phyloP scores from a whole-genome alignment of 2,329 filamentous ascomycete species.

The Hypocrella siamensis region DNA sequence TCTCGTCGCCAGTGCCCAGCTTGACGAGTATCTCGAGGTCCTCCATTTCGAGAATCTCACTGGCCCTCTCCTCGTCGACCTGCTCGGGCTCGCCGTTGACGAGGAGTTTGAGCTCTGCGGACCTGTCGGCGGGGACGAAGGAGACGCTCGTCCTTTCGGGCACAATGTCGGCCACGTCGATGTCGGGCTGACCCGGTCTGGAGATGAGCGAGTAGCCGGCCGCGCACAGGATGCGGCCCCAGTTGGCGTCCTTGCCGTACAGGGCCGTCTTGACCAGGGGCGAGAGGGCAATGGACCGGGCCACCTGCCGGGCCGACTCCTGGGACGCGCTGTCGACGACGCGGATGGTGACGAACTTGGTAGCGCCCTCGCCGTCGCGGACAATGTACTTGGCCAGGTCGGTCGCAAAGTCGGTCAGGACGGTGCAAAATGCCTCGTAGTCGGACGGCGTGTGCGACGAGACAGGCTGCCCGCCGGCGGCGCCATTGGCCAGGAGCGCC shows the following conservation, averaged over 20 bases:
- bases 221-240: constrained; percentile 91
- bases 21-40: constrained; percentile 66
- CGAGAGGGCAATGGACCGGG: constrained; percentile 75
- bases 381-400: constrained; percentile 87
- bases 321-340: constrained; percentile 59
- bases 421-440: constrained; percentile 52
- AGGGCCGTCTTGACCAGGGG: constrained; percentile 94
- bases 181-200: constrained; percentile 38
- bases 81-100: constrained; percentile 67
- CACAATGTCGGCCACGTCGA: constrained; percentile 46
- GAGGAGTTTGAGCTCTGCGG: constrained; percentile 57
- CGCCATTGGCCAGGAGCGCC: constrained; percentile 87
- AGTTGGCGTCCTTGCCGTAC: constrained; percentile 95
- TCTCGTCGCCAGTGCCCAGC: constrained; percentile 51
- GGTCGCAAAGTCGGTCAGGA: constrained; percentile 63
- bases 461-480: constrained; percentile 58
- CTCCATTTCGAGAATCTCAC: constrained; percentile 62
- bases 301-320: constrained; percentile 60
- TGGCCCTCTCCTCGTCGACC: constrained; percentile 62
- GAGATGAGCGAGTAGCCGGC: constrained; percentile 64
- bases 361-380: constrained; percentile 90
- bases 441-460: constrained; percentile 38
- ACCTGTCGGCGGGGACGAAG: constrained; percentile 66
- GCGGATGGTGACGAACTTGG: constrained; percentile 91
- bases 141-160: constrained; percentile 62